Evolutionary conservation across 768 basidiomycete genomes (phyloP).

Genomic region (Boletus coccyginus): DNA sequence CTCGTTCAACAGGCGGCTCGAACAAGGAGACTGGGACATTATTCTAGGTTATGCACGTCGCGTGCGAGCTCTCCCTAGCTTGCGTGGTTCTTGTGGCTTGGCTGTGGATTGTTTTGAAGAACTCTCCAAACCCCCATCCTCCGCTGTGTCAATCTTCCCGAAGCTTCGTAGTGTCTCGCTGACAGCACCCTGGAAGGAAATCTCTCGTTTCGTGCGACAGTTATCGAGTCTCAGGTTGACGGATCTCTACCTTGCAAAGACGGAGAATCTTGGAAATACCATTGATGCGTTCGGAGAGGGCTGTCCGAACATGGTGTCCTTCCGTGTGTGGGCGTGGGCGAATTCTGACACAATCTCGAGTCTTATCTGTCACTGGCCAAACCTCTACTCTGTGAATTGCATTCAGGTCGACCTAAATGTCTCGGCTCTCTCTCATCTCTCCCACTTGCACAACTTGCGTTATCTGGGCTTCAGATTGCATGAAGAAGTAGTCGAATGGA

Average conservation of each 20-base stretch:
- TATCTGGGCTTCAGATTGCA: background rate
- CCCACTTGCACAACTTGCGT: background rate
- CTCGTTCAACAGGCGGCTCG: background rate
- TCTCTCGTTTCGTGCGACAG: constrained; percentile 9
- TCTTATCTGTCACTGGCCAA: constrained; percentile 9
- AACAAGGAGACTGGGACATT: constrained; percentile 2
- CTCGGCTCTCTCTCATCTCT: constrained; percentile 2
- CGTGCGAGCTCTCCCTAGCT: background rate
- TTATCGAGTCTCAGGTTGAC: background rate
- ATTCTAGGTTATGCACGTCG: constrained; percentile 10
- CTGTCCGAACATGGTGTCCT: background rate
- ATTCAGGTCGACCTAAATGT: background rate
- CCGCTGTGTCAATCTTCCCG: constrained; percentile 1
- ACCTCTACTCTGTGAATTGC: background rate
- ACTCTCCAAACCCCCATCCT: background rate
- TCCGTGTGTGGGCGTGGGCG: background rate
- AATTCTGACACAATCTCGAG: background rate
- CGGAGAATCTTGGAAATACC: background rate
- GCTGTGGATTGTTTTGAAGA: background rate
- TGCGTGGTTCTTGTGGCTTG: background rate
- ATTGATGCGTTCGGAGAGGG: background rate
- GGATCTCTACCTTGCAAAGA: background rate
- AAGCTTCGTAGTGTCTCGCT: constrained; percentile 6
- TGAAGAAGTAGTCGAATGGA: background rate
- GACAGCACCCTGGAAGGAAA: background rate